Conservation (phyloP, 164 flowering plant species). For the Aristolochia contorta region DNA sequence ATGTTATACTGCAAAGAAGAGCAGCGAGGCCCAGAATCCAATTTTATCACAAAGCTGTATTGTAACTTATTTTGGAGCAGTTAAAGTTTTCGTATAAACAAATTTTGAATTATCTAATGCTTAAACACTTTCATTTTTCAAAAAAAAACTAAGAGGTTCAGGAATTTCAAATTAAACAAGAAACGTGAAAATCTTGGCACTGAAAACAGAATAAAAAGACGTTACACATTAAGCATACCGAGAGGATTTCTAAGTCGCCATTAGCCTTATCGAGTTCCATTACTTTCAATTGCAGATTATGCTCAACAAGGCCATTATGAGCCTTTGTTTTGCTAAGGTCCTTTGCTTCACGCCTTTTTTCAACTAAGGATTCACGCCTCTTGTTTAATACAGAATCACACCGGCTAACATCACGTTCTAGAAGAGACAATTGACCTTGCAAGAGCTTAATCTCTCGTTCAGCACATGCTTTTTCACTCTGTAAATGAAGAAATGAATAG, state of each 20-base stretch:
- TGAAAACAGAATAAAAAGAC: neutral
- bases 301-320: conserved; percentile 24
- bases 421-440: conserved; percentile 62
- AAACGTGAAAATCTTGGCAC: too few relatives aligned
- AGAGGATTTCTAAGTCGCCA: conserved; percentile 9
- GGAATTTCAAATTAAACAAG: too few relatives aligned
- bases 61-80: too few relatives aligned
- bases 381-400: conserved; percentile 56
- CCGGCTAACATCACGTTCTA: conserved; percentile 74
- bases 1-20: too few relatives aligned
- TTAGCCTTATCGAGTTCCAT: conserved; percentile 7
- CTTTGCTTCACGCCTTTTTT: conserved; percentile 29
- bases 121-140: too few relatives aligned
- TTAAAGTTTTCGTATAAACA: too few relatives aligned
- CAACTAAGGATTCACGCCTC: conserved; percentile 61
- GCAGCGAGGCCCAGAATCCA: too few relatives aligned
- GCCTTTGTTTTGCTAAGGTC: conserved; percentile 43
- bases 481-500: neutral
- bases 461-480: conserved; percentile 85
- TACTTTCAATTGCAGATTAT: conserved; percentile 36
- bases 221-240: conserved; percentile 5
- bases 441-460: conserved; percentile 70
- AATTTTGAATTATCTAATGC: too few relatives aligned
- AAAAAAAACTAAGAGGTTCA: too few relatives aligned
- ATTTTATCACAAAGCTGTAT: too few relatives aligned